A percentile compares a stretch with the other conserved stretches of the same genome.
Evolutionary conservation across 176 grass and related monocot genomes (phyloP).

Genomic region (Bromus sterilis): DNA sequence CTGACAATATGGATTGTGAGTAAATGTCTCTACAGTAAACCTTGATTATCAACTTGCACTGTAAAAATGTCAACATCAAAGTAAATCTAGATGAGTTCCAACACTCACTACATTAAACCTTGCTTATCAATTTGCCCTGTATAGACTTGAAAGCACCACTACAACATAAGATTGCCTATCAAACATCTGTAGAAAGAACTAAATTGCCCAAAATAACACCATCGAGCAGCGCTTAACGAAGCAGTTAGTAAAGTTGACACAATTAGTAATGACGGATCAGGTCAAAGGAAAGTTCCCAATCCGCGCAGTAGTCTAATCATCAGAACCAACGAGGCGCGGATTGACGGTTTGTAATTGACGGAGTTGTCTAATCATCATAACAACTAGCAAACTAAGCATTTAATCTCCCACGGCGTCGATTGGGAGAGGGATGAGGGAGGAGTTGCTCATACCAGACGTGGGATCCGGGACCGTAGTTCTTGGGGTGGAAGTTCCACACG

Average conservation of each 20-base stretch:
- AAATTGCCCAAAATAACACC: not conserved
- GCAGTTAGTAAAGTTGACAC: not conserved
- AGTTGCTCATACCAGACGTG: conserved; percentile 42
- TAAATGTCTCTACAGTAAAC: not conserved
- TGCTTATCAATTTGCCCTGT: too few species aligned
- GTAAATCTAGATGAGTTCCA: not conserved
- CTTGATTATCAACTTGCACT: not conserved
- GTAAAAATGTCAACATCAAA: not conserved
- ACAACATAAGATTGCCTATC: not conserved
- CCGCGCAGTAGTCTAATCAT: too few species aligned
- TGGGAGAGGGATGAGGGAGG: not conserved
- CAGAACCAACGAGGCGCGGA: not conserved
- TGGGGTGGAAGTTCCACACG: conserved; percentile 70
- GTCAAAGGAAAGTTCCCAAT: not conserved
- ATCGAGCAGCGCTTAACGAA: not conserved
- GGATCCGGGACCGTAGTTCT: conserved; percentile 67
- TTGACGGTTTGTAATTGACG: not conserved
- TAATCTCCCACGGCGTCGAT: not conserved
- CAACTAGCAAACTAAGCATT: not conserved
- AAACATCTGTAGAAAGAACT: not conserved
- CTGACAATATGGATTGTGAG: too few species aligned
- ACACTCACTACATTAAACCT: too few species aligned
- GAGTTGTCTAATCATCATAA: not conserved
- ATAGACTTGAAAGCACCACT: not conserved
- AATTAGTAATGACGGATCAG: not conserved